Percentiles rank a stretch among this genome's conserved stretches.
Evolutionary conservation across 2,329 filamentous ascomycete genomes (phyloP).

Genomic region (Orbilia brochopaga): DNA sequence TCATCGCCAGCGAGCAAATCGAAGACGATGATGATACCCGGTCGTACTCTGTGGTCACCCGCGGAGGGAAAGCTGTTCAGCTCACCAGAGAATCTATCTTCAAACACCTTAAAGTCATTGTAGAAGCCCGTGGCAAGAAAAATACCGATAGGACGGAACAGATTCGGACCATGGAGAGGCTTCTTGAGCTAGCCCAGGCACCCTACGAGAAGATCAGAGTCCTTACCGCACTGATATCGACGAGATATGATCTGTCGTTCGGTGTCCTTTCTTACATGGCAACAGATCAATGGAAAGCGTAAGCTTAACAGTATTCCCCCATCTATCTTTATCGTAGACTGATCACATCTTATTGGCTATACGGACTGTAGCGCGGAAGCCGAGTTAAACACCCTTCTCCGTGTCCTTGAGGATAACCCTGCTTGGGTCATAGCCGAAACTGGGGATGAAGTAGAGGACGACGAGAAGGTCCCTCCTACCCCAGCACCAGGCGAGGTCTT

Average conservation of each 20-base stretch:
- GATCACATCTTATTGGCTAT: slow-evolving; percentile 6
- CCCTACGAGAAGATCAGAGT: slow-evolving; percentile 95
- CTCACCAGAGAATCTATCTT: slow-evolving; percentile 98
- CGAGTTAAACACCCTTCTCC: slow-evolving; percentile 78
- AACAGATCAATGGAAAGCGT: slow-evolving; percentile 92
- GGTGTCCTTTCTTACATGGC: slow-evolving; percentile 83
- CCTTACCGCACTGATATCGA: slow-evolving; percentile 87
- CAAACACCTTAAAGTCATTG: slow-evolving; percentile 89
- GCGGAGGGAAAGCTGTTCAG: slow-evolving; percentile 83
- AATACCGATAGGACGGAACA: slow-evolving; percentile 95
- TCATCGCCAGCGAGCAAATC: slow-evolving; percentile 58
- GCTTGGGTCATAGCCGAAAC: slow-evolving; percentile 87
- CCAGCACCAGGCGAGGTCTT: slow-evolving; percentile 77
- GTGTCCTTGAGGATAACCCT: slow-evolving; percentile 77
- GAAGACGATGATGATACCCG: slow-evolving; percentile 72
- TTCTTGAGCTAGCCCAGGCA: slow-evolving; percentile 83
- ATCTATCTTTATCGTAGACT: neutral
- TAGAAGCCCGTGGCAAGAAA: slow-evolving; percentile 97
- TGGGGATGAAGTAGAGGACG: slow-evolving; percentile 98
- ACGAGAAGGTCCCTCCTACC: slow-evolving; percentile 85
- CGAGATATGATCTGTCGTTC: slow-evolving; percentile 88
- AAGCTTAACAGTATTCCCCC: slow-evolving; percentile 50
- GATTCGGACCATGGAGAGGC: slow-evolving; percentile 96
- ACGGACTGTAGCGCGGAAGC: slow-evolving; percentile 68
- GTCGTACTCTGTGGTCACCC: slow-evolving; percentile 86